Conservation (phyloP, 768 basidiomycete genomes). For the Imleria badia region DNA sequence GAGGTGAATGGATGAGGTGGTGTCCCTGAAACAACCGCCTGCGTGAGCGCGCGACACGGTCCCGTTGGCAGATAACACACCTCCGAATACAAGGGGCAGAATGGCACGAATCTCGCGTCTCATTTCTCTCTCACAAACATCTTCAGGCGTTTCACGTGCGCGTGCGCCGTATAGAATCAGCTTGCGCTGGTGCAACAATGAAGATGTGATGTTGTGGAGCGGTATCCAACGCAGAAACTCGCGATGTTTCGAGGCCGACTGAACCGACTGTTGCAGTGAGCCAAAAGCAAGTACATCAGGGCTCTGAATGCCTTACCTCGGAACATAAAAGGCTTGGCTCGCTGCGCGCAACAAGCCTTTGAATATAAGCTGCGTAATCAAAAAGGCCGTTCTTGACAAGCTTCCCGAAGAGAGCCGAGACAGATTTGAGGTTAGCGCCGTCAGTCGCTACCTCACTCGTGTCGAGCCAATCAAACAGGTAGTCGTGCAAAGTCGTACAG, state of each 20-base stretch:
- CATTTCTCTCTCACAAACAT: slow-evolving; percentile 66
- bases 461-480: slow-evolving; percentile 82
- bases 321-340: slow-evolving; percentile 57
- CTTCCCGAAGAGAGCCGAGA: slow-evolving; percentile 70
- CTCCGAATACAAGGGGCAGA: slow-evolving; percentile 68
- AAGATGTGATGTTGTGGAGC: slow-evolving; percentile 54
- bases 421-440: slow-evolving; percentile 50
- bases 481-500: slow-evolving; percentile 66
- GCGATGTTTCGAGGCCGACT: slow-evolving; percentile 57
- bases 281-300: background rate
- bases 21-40: slow-evolving; percentile 32
- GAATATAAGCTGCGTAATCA: slow-evolving; percentile 72
- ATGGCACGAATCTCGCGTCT: slow-evolving; percentile 64
- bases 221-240: slow-evolving; percentile 73
- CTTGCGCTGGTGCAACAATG: slow-evolving; percentile 67
- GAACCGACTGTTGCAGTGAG: slow-evolving; percentile 1
- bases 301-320: slow-evolving; percentile 41
- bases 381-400: slow-evolving; percentile 70
- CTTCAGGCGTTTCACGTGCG: slow-evolving; percentile 69
- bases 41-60: slow-evolving; percentile 1
- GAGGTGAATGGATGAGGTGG: slow-evolving; percentile 30
- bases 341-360: slow-evolving; percentile 77
- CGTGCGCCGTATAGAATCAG: slow-evolving; percentile 68
- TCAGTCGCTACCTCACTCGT: slow-evolving; percentile 61
- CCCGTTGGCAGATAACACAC: slow-evolving; percentile 30